Conservation (phyloP, 148 eudicot species). For the Rhododendron mucronatum region DNA sequence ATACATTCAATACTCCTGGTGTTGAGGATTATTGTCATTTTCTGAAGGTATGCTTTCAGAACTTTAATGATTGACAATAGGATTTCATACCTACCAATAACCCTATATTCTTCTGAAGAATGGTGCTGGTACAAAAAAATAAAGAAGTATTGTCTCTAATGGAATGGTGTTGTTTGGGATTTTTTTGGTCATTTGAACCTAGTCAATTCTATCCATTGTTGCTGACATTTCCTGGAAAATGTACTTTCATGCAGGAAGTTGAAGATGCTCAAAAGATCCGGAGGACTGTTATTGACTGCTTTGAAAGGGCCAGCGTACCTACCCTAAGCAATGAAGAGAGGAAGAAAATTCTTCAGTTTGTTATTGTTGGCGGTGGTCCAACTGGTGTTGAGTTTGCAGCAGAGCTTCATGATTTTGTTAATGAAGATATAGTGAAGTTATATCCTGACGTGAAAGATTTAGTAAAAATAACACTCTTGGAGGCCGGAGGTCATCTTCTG, state of each 20-base stretch:
- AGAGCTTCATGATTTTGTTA: conserved; percentile 55
- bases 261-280: conserved; percentile 57
- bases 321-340: conserved; percentile 41
- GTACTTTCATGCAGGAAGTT: conserved; percentile 33
- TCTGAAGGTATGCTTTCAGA: conserved; percentile 22
- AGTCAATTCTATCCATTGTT: neutral
- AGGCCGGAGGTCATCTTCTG: conserved; percentile 49
- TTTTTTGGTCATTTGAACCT: neutral
- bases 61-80: neutral
- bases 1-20: conserved; percentile 42
- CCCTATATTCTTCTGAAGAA: neutral
- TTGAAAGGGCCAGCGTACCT: conserved; percentile 52
- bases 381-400: conserved; percentile 64
- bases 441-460: conserved; percentile 36
- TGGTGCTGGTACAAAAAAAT: neutral
- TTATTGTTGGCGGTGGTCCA: conserved; percentile 58
- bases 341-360: conserved; percentile 45
- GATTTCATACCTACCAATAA: neutral
- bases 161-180: neutral
- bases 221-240: neutral
- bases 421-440: conserved; percentile 39
- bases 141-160: neutral
- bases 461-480: conserved; percentile 45
- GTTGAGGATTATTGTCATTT: conserved; percentile 35
- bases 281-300: conserved; percentile 49